phyloP scores from a whole-genome alignment of 1,284 basidiomycete species.

The Hemileia vastatrix region DNA sequence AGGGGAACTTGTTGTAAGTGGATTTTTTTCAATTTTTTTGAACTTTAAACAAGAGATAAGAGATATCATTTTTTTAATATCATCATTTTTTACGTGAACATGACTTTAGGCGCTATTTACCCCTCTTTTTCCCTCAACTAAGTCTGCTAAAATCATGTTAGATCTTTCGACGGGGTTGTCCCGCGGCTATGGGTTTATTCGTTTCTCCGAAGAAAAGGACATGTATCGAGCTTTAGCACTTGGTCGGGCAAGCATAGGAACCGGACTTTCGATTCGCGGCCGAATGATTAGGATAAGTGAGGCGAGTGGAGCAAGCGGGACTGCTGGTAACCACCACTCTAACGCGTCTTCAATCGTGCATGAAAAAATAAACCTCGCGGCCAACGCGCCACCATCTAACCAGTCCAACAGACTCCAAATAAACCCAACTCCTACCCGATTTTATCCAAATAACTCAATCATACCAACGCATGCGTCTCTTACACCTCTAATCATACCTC shows the following conservation, averaged over 20 bases:
- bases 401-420: too few relatives aligned
- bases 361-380: too few relatives aligned
- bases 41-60: too few relatives aligned
- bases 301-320: conserved; percentile 22
- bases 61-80: neutral
- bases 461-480: too few relatives aligned
- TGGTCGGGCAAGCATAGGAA: conserved; percentile 30
- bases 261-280: conserved; percentile 35
- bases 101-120: conserved; percentile 52
- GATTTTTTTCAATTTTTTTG: neutral
- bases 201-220: conserved; percentile 75
- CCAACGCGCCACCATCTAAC: too few relatives aligned
- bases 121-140: conserved; percentile 71
- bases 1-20: conserved; percentile 60
- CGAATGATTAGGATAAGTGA: conserved; percentile 48
- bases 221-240: conserved; percentile 68
- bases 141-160: conserved; percentile 85
- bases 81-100: conserved; percentile 45
- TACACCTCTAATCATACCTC: too few relatives aligned
- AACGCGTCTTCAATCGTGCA: too few relatives aligned
- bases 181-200: conserved; percentile 77
- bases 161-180: conserved; percentile 80
- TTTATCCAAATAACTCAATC: too few relatives aligned
- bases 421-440: too few relatives aligned
- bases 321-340: conserved; percentile 15